Percentiles rank a stretch among this genome's conserved stretches.
Conservation (phyloP, 768 basidiomycete genomes). For the Podaxis sp. region DNA sequence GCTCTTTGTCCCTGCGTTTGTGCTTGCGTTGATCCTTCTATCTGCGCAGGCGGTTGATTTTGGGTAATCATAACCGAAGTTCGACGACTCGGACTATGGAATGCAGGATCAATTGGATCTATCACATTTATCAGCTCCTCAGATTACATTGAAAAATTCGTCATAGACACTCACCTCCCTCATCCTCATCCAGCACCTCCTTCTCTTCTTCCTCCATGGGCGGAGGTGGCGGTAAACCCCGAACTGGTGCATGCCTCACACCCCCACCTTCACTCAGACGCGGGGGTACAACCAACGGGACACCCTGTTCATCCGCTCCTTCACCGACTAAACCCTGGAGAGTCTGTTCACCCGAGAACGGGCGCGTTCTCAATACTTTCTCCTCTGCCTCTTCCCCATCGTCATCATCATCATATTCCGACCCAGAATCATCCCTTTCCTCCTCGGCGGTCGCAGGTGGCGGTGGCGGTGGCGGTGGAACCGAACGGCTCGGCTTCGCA, state of each 20-base stretch:
- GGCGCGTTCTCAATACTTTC: background rate
- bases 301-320: background rate
- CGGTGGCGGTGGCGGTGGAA: conserved; percentile 19
- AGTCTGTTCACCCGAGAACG: background rate
- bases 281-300: conserved; percentile 10
- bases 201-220: conserved; percentile 16
- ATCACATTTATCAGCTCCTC: background rate
- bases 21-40: background rate
- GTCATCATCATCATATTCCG: conserved; percentile 34
- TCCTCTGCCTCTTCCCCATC: conserved; percentile 15
- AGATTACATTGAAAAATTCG: background rate
- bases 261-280: background rate
- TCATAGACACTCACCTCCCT: conserved; percentile 50
- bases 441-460: conserved; percentile 17
- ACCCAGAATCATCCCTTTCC: conserved; percentile 25
- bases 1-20: background rate
- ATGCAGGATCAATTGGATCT: conserved; percentile 73
- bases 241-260: background rate
- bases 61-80: conserved; percentile 23
- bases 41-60: background rate
- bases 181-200: conserved; percentile 60
- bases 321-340: too few relatives aligned
- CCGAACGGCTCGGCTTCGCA: conserved; percentile 13
- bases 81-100: conserved; percentile 52
- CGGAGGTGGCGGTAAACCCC: conserved; percentile 18